Conservation (phyloP, 2,329 filamentous ascomycete species). For the Exophiala aquamarina region DNA sequence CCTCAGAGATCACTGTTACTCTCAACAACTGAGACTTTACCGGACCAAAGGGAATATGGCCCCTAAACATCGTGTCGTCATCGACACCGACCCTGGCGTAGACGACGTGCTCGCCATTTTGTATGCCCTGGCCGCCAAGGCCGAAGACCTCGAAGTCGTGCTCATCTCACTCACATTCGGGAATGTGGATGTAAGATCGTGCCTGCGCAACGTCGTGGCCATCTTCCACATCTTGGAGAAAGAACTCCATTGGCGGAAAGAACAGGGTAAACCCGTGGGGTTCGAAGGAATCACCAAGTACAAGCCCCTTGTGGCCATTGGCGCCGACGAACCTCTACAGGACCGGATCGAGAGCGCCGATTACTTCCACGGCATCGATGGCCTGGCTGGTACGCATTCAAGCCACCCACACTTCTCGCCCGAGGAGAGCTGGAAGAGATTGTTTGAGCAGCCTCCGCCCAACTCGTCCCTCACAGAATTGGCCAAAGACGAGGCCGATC, state of each 20-base stretch:
- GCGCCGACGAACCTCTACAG: constrained; percentile 80
- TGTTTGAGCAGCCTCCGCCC: constrained; percentile 56
- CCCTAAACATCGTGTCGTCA: constrained; percentile 76
- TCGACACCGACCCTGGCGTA: constrained; percentile 93
- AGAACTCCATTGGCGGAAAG: constrained; percentile 79
- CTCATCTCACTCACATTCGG: constrained; percentile 91
- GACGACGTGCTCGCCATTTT: constrained; percentile 91
- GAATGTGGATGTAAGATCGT: constrained; percentile 87
- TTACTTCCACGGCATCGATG: constrained; percentile 82
- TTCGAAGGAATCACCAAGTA: constrained; percentile 70
- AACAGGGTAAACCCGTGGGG: constrained; percentile 64
- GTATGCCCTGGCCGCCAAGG: constrained; percentile 75
- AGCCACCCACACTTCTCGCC: constrained; percentile 71
- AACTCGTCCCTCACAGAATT: constrained; percentile 49
- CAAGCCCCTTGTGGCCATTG: constrained; percentile 84
- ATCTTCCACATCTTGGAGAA: constrained; percentile 90
- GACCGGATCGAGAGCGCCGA: constrained; percentile 78
- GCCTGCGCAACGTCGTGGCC: constrained; percentile 82
- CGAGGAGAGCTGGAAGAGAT: constrained; percentile 69
- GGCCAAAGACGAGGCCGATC: constrained; percentile 32
- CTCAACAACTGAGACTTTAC: no score
- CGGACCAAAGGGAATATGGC: constrained; percentile 63
- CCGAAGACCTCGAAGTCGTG: constrained; percentile 81
- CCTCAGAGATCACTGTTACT: no score
- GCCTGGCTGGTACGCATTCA: constrained; percentile 71